Base-by-base conservation (phyloP, 805 yeast genomes). In the Hanseniaspora mollemarum region DNA sequence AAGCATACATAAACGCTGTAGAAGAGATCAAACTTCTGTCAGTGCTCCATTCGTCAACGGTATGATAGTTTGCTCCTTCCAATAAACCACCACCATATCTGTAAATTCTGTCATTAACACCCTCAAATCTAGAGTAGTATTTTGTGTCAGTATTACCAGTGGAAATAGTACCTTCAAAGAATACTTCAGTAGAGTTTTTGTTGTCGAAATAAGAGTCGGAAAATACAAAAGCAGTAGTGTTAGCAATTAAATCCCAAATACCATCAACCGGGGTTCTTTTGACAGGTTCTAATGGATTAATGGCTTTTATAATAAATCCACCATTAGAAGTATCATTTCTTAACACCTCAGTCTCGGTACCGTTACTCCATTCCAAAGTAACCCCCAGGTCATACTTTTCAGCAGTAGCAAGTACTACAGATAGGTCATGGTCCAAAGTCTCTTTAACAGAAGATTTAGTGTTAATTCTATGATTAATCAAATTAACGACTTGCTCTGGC, bases 381-480 rank as follows among this genome's bases (percentile, higher is more conserved):
- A 54, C 50, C 31, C 57, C 55, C 9, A 54, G 39, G 13, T 51
- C 52, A 39, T 45, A 53, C 38, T 46, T 53, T 22, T 53, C 53
- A 15, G 58, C 58, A 35, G 43, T 46, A n/a, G 42, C n/a, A 38
- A 41, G 33, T 16, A 50, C 49, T 36, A 45, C 51, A 18, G 28
- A 28, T 32, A 54, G 24, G 35, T 72, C 60, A 40, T 66, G 68
- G 21, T 67, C 66, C 19, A 62, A 54, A 8, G 69, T 71, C 15
- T 66, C 68, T 1, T 62, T 62, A 2, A 71, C 66, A 21, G 69
- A 62, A 16, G 76, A 68, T 53, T 76, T 83, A 42, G 75, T 62
- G 15, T 74, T 70, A 52, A 81, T 68, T 56, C 87, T 67, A 58
- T 80, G 79, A 65, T 82, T 80, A 43, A 78, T 68, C 24, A 68